Base-by-base conservation (phyloP, 495 filamentous ascomycete species). In the Podospora comata region DNA sequence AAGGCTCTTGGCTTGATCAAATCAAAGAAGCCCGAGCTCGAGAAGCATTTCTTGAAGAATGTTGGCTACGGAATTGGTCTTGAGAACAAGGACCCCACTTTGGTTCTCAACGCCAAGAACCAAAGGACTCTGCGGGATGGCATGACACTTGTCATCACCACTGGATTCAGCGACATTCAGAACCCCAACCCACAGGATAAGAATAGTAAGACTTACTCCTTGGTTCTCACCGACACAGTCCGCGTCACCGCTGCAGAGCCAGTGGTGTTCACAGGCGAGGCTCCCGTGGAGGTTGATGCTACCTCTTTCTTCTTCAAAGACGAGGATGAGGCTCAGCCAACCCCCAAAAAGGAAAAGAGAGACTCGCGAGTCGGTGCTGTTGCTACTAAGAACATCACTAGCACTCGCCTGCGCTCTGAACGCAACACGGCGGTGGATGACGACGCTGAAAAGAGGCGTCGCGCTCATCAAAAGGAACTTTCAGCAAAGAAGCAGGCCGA, bases 291-390 rank as follows among this genome's bases (percentile, higher is more conserved):
- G 73, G 87, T 94, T 70, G 94, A 97, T 72, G 91, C 92, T 0
- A 91, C 92, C 2, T 95, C 93, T 0, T 99, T 99, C 81, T 98
- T 96, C 80, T 99, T 99, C 81, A 95, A 96, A 74, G 93, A 94
- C 72, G 92, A 94, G 63, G 88, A 91, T 69, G 91, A 94, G 71
- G 88, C 85, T 18, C 79, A 86, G 74, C 84, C 85, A 20, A 82
- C 85, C 0, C 84, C 85, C 2, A 90, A 92, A 73, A 96, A 96
- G 76, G 85, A 90, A 72, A 93, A 93, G 83, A 88, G 87, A 72
- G 94, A 96, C 69, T 83, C 89, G 0, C 88, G 90, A 54, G 89
- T 94, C 6, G 93, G 91, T 64, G 91, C 93, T 2, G 85, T 96
- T 66, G 93, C 93, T 18, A 89, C 89, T 65, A 92, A 91, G 75